phyloP scores from a whole-genome alignment of 768 basidiomycete species.

The Vararia minispora region DNA sequence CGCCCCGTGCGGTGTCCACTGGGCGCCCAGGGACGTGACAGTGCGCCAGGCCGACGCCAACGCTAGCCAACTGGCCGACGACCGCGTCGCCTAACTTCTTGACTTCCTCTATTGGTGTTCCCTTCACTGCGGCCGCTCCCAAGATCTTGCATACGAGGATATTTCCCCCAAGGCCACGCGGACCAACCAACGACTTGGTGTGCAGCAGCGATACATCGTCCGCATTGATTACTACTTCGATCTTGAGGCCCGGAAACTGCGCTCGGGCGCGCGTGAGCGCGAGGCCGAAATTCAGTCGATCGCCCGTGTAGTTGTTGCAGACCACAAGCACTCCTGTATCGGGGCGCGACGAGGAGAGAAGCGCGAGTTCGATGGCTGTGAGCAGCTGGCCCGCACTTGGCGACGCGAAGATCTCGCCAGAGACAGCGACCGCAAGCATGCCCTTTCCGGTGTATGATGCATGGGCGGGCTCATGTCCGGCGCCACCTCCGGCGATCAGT shows the following conservation, averaged over 20 bases:
- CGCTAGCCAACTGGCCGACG: conserved; percentile 21
- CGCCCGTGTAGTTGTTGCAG: conserved; percentile 43
- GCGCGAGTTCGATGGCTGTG: conserved; percentile 36
- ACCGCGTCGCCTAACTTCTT: conserved; percentile 23
- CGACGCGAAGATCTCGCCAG: conserved; percentile 53
- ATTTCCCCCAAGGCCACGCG: conserved; percentile 37
- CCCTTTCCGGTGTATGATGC: conserved; percentile 46
- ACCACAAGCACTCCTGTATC: conserved; percentile 25
- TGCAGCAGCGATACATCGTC: conserved; percentile 41
- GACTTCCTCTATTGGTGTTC: conserved; percentile 23
- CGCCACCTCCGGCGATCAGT: conserved; percentile 38
- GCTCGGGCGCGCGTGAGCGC: conserved; percentile 24
- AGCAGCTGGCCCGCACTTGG: conserved; percentile 50
- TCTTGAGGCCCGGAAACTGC: conserved; percentile 20
- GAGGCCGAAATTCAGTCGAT: conserved; percentile 48
- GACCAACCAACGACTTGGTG: conserved; percentile 28
- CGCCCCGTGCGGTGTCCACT: conserved; percentile 1
- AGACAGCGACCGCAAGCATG: conserved; percentile 43
- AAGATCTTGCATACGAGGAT: conserved; percentile 47
- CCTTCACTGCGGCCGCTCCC: conserved; percentile 35
- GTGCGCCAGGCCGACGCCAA: conserved; percentile 37
- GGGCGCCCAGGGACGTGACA: conserved; percentile 44
- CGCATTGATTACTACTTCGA: conserved; percentile 39
- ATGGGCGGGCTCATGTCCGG: conserved; percentile 52
- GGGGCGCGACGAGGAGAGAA: conserved; percentile 13